Evolutionary conservation across 352 stramenopile species (phyloP).

Genomic region (Pythium oligandrum): DNA sequence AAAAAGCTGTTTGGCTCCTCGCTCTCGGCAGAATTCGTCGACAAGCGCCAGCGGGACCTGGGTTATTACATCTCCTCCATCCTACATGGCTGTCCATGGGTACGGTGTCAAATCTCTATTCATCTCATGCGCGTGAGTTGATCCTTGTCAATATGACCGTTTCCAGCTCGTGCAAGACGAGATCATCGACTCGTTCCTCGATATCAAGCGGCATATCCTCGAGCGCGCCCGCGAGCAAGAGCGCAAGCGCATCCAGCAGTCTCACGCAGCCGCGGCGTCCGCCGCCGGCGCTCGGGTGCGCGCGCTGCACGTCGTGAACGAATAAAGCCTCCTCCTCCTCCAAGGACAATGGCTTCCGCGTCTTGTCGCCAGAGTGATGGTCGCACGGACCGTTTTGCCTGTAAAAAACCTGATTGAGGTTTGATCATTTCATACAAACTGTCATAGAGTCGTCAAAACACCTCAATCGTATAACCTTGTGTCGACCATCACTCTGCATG

Average conservation of each 20-base stretch:
- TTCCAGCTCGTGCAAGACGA: slow-evolving; percentile 75
- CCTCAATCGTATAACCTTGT: slow-evolving; percentile 19
- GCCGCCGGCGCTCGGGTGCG: slow-evolving; percentile 2
- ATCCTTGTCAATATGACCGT: background rate
- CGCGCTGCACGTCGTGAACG: slow-evolving; percentile 14
- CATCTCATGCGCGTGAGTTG: background rate
- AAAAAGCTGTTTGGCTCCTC: slow-evolving; percentile 88
- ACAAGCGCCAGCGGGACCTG: slow-evolving; percentile 84
- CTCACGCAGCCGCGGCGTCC: background rate
- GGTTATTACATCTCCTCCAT: slow-evolving; percentile 85
- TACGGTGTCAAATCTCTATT: slow-evolving; percentile 14
- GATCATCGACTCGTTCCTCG: slow-evolving; percentile 86
- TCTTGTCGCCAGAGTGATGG: slow-evolving; percentile 14
- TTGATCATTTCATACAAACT: slow-evolving; percentile 15
- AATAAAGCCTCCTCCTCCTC: slow-evolving; percentile 1
- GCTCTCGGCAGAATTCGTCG: slow-evolving; percentile 78
- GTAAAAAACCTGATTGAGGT: slow-evolving; percentile 18
- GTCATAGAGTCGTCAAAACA: slow-evolving; percentile 2
- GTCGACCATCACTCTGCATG: slow-evolving; percentile 23
- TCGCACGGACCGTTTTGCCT: slow-evolving; percentile 14
- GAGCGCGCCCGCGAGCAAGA: slow-evolving; percentile 54
- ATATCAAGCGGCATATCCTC: slow-evolving; percentile 83
- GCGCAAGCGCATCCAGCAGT: slow-evolving; percentile 17
- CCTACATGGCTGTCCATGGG: slow-evolving; percentile 70
- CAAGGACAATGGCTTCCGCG: too few relatives aligned